Percentiles rank a stretch among this genome's conserved stretches.
Conservation (phyloP, 495 filamentous ascomycete genomes). For the Saxophila tyrrhenica region DNA sequence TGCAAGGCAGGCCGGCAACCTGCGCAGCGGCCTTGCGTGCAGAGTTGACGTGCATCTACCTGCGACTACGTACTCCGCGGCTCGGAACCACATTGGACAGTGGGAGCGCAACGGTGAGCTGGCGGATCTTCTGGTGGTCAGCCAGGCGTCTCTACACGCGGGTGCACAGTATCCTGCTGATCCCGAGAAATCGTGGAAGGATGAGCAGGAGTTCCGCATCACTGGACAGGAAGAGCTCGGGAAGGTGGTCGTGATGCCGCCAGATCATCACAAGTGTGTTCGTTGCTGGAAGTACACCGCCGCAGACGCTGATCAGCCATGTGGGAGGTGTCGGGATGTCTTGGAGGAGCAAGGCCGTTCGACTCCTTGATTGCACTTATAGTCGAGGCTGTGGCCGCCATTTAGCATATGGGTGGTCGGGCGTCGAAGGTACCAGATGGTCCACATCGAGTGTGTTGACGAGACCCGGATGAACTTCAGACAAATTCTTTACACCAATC, state of each 20-base stretch:
- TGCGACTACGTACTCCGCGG: constrained; percentile 14
- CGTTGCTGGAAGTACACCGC: constrained; percentile 79
- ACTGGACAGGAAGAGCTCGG: constrained; percentile 31
- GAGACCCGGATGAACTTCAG: constrained; percentile 40
- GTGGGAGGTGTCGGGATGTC: constrained; percentile 61
- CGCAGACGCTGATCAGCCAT: constrained; percentile 48
- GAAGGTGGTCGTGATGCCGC: constrained; percentile 52
- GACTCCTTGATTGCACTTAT: not conserved
- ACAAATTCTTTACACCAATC: constrained; percentile 57
- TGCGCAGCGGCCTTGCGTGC: constrained; percentile 66
- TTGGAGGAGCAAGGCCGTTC: constrained; percentile 30
- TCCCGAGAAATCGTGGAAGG: constrained; percentile 5
- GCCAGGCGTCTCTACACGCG: constrained; percentile 25
- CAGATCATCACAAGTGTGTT: constrained; percentile 59
- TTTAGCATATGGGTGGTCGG: constrained; percentile 13
- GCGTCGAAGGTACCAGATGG: constrained; percentile 6
- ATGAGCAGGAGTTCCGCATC: constrained; percentile 40
- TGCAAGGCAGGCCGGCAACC: constrained; percentile 49
- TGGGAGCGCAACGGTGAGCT: constrained; percentile 43
- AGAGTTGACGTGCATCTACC: constrained; percentile 39
- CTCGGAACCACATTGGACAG: constrained; percentile 17
- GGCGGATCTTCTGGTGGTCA: constrained; percentile 66
- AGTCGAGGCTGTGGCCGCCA: constrained; percentile 6
- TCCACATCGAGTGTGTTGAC: constrained; percentile 17
- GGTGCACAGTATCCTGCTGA: not conserved